Conservation (phyloP, 768 basidiomycete species). For the Termitomyces sp. region DNA sequence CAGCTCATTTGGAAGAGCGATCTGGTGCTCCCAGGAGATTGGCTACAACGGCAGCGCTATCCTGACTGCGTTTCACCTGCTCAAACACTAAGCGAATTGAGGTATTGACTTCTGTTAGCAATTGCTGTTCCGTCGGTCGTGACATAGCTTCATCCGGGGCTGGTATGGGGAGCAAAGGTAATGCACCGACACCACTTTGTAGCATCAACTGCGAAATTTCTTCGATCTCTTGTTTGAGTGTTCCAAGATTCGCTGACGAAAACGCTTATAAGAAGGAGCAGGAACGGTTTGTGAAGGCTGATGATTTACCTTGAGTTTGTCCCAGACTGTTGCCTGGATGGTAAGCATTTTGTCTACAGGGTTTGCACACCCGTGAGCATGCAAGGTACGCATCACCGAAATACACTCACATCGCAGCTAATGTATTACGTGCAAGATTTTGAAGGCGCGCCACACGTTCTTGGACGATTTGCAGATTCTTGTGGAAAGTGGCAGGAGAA, state of each 20-base stretch:
- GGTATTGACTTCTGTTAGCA: constrained; percentile 34
- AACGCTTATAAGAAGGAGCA: background rate
- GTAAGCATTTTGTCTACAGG: constrained; percentile 54
- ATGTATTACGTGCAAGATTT: constrained; percentile 38
- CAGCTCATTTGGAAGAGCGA: constrained; percentile 11
- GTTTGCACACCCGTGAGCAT: background rate
- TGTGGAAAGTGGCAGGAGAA: constrained; percentile 57
- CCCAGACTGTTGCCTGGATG: constrained; percentile 45
- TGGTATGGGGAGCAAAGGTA: constrained; percentile 38
- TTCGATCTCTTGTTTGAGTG: constrained; percentile 46
- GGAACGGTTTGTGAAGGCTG: background rate
- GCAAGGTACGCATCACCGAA: background rate
- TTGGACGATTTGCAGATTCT: constrained; percentile 43
- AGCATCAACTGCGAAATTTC: constrained; percentile 42
- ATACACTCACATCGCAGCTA: constrained; percentile 47
- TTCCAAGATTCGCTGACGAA: constrained; percentile 36
- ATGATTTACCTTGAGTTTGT: constrained; percentile 44
- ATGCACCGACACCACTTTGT: constrained; percentile 60
- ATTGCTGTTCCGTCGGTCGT: constrained; percentile 39
- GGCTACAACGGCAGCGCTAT: constrained; percentile 48
- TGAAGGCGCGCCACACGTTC: constrained; percentile 46
- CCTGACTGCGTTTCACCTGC: constrained; percentile 45
- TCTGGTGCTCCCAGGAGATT: constrained; percentile 10
- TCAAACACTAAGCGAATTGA: constrained; percentile 45
- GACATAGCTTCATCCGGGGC: constrained; percentile 12